Percentiles rank a stretch among this genome's conserved stretches.
Conservation (phyloP, 495 filamentous ascomycete genomes). For the Niebla homalea region DNA sequence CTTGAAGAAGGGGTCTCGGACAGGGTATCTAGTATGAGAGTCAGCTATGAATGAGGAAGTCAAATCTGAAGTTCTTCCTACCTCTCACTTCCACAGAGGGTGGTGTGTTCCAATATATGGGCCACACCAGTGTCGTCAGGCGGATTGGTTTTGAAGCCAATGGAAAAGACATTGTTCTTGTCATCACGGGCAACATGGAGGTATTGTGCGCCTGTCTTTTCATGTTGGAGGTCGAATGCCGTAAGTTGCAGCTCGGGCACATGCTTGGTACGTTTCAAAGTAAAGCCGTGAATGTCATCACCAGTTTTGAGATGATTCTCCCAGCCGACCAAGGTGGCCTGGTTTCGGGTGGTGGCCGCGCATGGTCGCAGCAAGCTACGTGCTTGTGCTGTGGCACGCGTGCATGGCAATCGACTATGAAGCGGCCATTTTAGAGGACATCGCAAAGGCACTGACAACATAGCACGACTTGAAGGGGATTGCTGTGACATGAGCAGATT, state of each 20-base stretch:
- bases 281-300: constrained; percentile 85
- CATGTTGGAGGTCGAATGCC: constrained; percentile 75
- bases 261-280: constrained; percentile 71
- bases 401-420: neutral
- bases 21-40: constrained; percentile 55
- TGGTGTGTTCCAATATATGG: constrained; percentile 95
- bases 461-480: neutral
- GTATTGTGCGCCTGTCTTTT: constrained; percentile 90
- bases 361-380: neutral
- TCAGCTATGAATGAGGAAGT: constrained; percentile 10
- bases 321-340: constrained; percentile 60
- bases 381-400: neutral
- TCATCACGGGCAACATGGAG: constrained; percentile 89
- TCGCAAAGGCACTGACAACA: neutral
- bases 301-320: constrained; percentile 61
- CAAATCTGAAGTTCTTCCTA: constrained; percentile 25
- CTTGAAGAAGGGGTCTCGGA: constrained; percentile 98
- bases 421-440: neutral
- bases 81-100: constrained; percentile 94
- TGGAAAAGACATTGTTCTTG: constrained; percentile 97
- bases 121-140: constrained; percentile 92
- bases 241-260: constrained; percentile 89
- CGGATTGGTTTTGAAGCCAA: constrained; percentile 97
- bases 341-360: neutral
- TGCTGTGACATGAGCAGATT: neutral